Base-by-base conservation (phyloP, 352 stramenopile genomes). In the Phytophthora multivora region DNA sequence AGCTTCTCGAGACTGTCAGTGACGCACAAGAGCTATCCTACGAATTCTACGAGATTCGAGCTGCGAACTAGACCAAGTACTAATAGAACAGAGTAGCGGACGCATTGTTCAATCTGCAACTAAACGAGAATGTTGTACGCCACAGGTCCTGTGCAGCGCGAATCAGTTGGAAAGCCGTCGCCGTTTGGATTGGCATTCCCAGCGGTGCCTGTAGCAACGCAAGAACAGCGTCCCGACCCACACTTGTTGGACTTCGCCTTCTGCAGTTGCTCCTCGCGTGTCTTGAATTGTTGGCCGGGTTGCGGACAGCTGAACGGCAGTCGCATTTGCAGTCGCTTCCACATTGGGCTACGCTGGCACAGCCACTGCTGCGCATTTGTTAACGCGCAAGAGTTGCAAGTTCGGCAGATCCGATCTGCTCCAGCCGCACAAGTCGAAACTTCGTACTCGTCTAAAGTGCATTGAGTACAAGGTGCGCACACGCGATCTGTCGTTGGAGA, bases 31-130 rank as follows among this genome's bases (percentile, higher is more conserved):
- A 93, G 47, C 68, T 95, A n/a, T 79, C 78, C 21, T 95, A 95
- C 69, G 86, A 95, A 65, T 90, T 90, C 54, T 95, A 95, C 59
- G 83, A 93, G 67, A 95, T 95, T 50, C 84, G 80, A 58, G 50
- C 69, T 28, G 40, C 51, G 40, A n/a, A 19, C 30, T 63, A 69
- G 41, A 56, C 31, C 35, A 50, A 52, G 25, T 53, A 52, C 19
- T 35, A 48, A 48, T 48, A 66, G 10, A 57, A 54, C 53, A 64
- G 45, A 59, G 15, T 61, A 33, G 8, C 28, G 11, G 28, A 33
- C 26, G 26, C 4, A 30, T 33, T 33, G 9, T 33, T 33, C 9
- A 13, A 33, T 33, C 4, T 11, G 13, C 43, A 38, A 35, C 41
- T 85, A 86, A 3, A 86, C 51, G 12, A 82, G 49, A 30, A 94